Base-by-base conservation (phyloP, 805 yeast genomes). In the Candida nanaspora region DNA sequence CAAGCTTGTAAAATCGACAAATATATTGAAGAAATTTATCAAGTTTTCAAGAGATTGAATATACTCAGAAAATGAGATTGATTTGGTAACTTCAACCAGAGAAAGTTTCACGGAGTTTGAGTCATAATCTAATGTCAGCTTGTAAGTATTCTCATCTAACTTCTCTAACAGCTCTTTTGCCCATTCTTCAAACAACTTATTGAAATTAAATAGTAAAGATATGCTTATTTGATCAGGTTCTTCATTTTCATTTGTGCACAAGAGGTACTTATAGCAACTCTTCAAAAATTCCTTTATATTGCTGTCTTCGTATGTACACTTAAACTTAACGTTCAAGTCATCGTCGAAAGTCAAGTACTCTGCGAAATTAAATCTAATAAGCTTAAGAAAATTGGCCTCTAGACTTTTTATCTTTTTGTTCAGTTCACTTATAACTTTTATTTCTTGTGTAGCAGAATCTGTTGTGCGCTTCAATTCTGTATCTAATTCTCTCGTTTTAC, bases 161-260 rank as follows among this genome's bases (percentile, higher is more conserved):
- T 47, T 48, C 2, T 18, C 35, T 3, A 57, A 26, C 3, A 48
- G 42, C 15, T 44, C 43, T 13, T 31, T 29, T 2, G 48, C 21
- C 61, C 61, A 56, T 4, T 44, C 48, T n/a, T 29, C 44, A 32
- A 57, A 53, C 11, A 49, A 20, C 25, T 45, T 51, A 39, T 46
- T 51, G 38, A 58, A 50, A 25, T 56, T 50, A 39, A 57, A 49
- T 20, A 48, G 19, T 4, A 13, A 15, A 4, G 25, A 22, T 3
- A 35, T 26, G 14, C 14, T 11, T 41, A 28, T 13, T 43, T 44
- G n/a, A 38, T 32, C 22, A 31, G 5, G 20, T 14, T 43, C 38
- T 1, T 35, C 37, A 9, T 32, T 9, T 11, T 42, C 35, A 32
- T 33, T 38, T 27, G 33, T 31, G 6, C 35, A 21, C 20, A 45